These are phyloP conservation scores for Warburgia ugandensis DNA, from an alignment of 164 flowering plant genomes.

Conservation along the genomic window DNA sequence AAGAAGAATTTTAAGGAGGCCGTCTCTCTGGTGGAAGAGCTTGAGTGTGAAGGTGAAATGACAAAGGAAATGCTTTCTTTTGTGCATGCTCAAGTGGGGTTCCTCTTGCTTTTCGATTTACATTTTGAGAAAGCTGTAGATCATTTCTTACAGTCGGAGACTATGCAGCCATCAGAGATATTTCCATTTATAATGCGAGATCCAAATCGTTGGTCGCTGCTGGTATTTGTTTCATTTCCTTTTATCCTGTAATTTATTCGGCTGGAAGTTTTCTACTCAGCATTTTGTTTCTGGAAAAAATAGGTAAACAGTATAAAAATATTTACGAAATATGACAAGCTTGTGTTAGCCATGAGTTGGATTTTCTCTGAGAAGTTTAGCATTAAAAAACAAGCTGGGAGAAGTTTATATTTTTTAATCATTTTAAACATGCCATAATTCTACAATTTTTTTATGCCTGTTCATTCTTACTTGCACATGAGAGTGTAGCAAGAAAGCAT, in stretches of 20 bases:
- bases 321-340: too few relatives aligned
- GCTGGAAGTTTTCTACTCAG: too few relatives aligned
- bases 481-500: neutral
- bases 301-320: too few relatives aligned
- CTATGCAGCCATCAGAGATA: conserved; percentile 93
- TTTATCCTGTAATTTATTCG: neutral
- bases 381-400: too few relatives aligned
- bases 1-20: conserved; percentile 86
- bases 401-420: too few relatives aligned
- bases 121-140: conserved; percentile 94
- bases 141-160: conserved; percentile 83
- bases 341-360: too few relatives aligned
- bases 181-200: conserved; percentile 97
- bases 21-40: conserved; percentile 75
- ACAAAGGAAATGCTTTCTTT: conserved; percentile 80
- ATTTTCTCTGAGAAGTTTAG: too few relatives aligned
- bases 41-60: conserved; percentile 78
- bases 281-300: neutral
- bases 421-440: too few relatives aligned
- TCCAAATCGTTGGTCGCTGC: conserved; percentile 90
- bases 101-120: conserved; percentile 85
- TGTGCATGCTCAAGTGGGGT: conserved; percentile 98
- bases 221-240: conserved; percentile 42
- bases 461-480: neutral
- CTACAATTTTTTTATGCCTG: neutral